Base-by-base conservation (phyloP, 2,329 filamentous ascomycete species). In the Arthrobotrys entomopaga region DNA sequence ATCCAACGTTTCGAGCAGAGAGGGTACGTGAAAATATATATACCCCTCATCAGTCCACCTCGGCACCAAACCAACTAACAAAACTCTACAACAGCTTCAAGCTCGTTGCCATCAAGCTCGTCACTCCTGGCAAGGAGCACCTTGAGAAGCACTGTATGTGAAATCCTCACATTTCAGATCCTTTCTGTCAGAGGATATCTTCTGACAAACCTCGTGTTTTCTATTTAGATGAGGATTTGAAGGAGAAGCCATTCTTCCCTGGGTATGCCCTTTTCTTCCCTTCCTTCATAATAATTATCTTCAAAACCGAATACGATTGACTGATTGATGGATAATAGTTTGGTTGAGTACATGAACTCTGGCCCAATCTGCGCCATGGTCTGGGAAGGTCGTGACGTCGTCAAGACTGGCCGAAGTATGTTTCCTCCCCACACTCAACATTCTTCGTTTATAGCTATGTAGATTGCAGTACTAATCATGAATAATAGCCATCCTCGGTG, bases 331-430 rank as follows among this genome's bases (percentile, higher is more conserved):
- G 42, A 20, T 13, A 7, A 49, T 56, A 77, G 77, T 54, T 75
- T 79, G 69, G 76, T 78, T 60, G 63, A 53, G 46, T 76, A 98
- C 89, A 99, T 98, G 95, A 86, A 89, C 84, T 93, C 90, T 84
- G 95, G 95, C 83, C 95, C 95, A 83, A 94, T 99, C 86, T 90
- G 88, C 87, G 95, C 95, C 87, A 99, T 98, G 94, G 91, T 99
- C 85, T 99, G 95, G 95, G 93, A 99, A 86, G 95, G 95, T 83
- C 91, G 91, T 88, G 93, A 99, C 82, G 95, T 90, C 84, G 93
- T 97, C 88, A 98, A 98, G 91, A 97, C 93, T 80, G 95, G 95
- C 85, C 94, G 95, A 83, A 83, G 90, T 92, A 88, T 79, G 88
- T 86, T 77, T 10, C 0, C 57, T 26, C 38, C 26, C 38, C 20